phyloP scores from a whole-genome alignment of 306 rosid species.

The Phaseolus lunatus region DNA sequence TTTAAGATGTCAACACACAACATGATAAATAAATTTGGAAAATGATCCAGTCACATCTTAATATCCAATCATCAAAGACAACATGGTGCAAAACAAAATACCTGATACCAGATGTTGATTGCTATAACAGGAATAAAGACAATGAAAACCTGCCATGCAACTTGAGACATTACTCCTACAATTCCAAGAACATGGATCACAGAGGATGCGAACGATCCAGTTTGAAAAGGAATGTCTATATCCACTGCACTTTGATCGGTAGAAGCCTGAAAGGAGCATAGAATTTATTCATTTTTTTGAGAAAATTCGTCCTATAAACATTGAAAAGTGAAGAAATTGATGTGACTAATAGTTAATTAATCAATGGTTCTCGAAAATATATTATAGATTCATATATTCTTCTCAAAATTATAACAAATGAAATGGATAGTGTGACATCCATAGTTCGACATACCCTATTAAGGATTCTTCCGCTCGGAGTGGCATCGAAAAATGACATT shows the following conservation, averaged over 20 bases:
- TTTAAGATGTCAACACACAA: background rate
- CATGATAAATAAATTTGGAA: background rate
- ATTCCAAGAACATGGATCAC: conserved; percentile 41
- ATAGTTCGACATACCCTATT: conserved; percentile 56
- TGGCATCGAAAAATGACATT: conserved; percentile 75
- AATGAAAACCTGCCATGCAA: conserved; percentile 53
- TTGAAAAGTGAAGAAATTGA: background rate
- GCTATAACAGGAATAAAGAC: conserved; percentile 48
- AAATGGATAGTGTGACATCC: background rate
- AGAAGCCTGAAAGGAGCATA: conserved; percentile 38
- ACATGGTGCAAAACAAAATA: conserved; percentile 15
- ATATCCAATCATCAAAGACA: background rate
- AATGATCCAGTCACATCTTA: background rate
- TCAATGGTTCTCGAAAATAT: background rate
- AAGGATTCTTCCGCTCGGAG: conserved; percentile 74
- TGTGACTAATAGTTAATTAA: background rate
- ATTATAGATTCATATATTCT: background rate
- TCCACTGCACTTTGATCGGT: conserved; percentile 47
- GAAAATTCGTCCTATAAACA: background rate
- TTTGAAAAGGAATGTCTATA: conserved; percentile 12
- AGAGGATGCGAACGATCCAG: conserved; percentile 4
- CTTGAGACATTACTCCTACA: conserved; percentile 49
- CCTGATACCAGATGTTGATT: conserved; percentile 50
- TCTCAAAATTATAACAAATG: background rate
- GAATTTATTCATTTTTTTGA: background rate